Evolutionary conservation across 495 filamentous ascomycete species (phyloP).

Genomic region (Aspergillus hancockii): DNA sequence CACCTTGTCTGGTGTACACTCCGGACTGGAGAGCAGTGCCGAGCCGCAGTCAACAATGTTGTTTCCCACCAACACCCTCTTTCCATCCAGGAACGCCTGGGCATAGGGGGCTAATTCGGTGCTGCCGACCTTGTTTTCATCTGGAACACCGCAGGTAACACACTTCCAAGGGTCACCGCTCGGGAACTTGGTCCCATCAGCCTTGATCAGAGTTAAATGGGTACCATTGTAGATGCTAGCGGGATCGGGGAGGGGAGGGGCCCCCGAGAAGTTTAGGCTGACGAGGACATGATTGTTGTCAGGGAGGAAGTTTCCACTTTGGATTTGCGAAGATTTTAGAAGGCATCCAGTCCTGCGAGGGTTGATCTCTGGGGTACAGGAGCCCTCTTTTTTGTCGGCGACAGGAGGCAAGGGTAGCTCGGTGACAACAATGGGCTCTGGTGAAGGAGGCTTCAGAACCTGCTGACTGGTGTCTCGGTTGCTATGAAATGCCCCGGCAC

Average conservation of each 20-base stretch:
- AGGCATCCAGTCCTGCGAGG: constrained; percentile 23
- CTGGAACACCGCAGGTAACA: constrained; percentile 22
- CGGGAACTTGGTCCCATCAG: constrained; percentile 18
- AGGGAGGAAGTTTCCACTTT: constrained; percentile 23
- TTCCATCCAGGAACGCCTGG: constrained; percentile 19
- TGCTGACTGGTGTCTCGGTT: not conserved
- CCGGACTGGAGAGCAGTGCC: constrained; percentile 9
- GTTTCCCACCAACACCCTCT: constrained; percentile 16
- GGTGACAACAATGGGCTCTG: constrained; percentile 21
- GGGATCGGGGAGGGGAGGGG: constrained; percentile 18
- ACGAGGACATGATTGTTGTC: constrained; percentile 23
- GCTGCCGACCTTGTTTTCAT: constrained; percentile 12
- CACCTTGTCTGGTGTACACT: constrained; percentile 20
- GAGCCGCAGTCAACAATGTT: constrained; percentile 24
- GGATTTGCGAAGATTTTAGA: constrained; percentile 11
- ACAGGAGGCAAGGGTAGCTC: constrained; percentile 26
- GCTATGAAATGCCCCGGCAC: not conserved
- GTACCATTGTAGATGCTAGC: constrained; percentile 24
- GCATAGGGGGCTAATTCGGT: constrained; percentile 18
- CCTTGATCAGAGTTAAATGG: constrained; percentile 23
- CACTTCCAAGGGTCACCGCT: constrained; percentile 27
- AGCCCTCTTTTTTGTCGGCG: constrained; percentile 13
- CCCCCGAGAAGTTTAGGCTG: constrained; percentile 25
- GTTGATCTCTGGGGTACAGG: constrained; percentile 19
- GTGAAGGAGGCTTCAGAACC: constrained; percentile 7